Percentiles rank a stretch among this genome's conserved stretches.
phyloP scores from a whole-genome alignment of 129 eudicot genomes.

The Chrysanthemum lavandulifolium region DNA sequence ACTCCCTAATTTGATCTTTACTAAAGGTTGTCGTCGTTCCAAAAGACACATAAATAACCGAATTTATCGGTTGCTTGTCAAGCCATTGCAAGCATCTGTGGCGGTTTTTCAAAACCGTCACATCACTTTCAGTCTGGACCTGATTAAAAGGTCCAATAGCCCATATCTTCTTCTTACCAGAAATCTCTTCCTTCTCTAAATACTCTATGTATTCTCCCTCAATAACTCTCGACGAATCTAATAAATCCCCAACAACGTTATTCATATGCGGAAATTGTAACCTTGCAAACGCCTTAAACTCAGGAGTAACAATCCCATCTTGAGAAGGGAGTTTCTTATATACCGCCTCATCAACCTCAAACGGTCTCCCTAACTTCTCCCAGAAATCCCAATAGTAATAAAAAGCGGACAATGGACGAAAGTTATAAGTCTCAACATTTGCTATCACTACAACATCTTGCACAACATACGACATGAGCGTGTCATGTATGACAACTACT shows the following conservation, averaged over 20 bases:
- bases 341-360: background rate
- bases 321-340: background rate
- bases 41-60: slow-evolving; percentile 57
- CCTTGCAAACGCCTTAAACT: slow-evolving; percentile 2
- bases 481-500: slow-evolving; percentile 2
- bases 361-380: slow-evolving; percentile 9
- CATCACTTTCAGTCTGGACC: background rate
- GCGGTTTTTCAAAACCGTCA: background rate
- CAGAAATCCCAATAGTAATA: slow-evolving; percentile 5
- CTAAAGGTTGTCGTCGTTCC: slow-evolving; percentile 50
- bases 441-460: background rate
- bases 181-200: slow-evolving; percentile 7
- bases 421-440: background rate
- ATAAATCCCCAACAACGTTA: background rate
- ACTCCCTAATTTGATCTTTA: slow-evolving; percentile 42
- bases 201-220: slow-evolving; percentile 2
- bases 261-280: slow-evolving; percentile 1
- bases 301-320: background rate
- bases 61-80: slow-evolving; percentile 48
- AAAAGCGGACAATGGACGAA: background rate
- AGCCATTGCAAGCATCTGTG: slow-evolving; percentile 64
- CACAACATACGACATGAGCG: slow-evolving; percentile 9
- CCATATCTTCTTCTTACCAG: slow-evolving; percentile 7
- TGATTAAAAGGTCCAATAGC: slow-evolving; percentile 16
- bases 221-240: background rate